phyloP scores from a whole-genome alignment of 116 monocot species.

The Zostera marina region DNA sequence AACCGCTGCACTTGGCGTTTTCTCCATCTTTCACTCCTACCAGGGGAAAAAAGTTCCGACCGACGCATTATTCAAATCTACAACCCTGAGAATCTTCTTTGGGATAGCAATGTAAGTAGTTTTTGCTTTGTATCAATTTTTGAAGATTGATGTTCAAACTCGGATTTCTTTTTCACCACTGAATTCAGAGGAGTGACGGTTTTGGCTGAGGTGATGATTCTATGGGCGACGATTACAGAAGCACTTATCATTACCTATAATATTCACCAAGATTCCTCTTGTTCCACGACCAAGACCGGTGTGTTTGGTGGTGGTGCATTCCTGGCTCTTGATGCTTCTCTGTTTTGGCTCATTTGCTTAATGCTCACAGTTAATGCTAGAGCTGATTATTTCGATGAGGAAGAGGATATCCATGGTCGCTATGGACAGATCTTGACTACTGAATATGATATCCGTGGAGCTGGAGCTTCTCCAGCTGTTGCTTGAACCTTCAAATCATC shows the following conservation, averaged over 20 bases:
- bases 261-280: conserved; percentile 34
- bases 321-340: conserved; percentile 49
- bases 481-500: no score
- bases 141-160: neutral
- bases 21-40: conserved; percentile 48
- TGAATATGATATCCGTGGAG: conserved; percentile 24
- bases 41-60: conserved; percentile 47
- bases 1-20: conserved; percentile 17
- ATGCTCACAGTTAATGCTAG: conserved; percentile 64
- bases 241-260: conserved; percentile 25
- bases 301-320: conserved; percentile 70
- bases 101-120: conserved; percentile 49
- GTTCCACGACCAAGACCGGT: conserved; percentile 77
- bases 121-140: neutral
- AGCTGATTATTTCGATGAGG: conserved; percentile 48
- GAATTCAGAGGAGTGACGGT: conserved; percentile 35
- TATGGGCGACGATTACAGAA: conserved; percentile 67
- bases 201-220: conserved; percentile 43
- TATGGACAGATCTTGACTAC: conserved; percentile 52
- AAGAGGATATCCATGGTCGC: conserved; percentile 41
- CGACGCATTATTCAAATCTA: conserved; percentile 34
- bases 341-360: conserved; percentile 68
- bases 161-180: no score
- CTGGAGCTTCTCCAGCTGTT: conserved; percentile 7
- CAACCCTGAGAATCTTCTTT: conserved; percentile 45